Evolutionary conservation across 345 rosid species (phyloP), one percentile per base, ranked within the genome.

Genomic region (Boechera retrofracta): DNA sequence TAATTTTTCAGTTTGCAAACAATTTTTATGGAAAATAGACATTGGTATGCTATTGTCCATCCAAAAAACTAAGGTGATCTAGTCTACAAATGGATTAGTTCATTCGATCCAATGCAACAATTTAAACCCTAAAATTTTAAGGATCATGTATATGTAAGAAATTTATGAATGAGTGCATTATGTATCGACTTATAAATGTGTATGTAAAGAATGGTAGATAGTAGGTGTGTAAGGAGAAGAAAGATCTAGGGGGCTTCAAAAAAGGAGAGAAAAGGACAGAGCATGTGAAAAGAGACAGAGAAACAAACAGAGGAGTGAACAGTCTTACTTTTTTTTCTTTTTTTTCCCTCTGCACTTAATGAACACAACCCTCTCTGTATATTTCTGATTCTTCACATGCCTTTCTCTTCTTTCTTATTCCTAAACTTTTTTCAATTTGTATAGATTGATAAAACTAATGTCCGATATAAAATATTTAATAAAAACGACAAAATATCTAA

Each of bases 221-320:
- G 54, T 58, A 78, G 77, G 77, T 72, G 77, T 72, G 81, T 77
- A 77, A 77, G 77, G 21, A 72, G 67, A 77, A 77, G 67, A 77
- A 77, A 77, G 71, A 77, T 77, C 73, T 71, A 71, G 81, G 81
- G 76, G 73, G 72, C 53, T 72, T 71, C 61, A 64, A 39, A 72
- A 57, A 45, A 48, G 59, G 68, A 65, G 77, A 77, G 82, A 73
- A 67, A 67, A 73, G 74, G 78, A 79, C 82, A 79, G 75, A 60
- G 78, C 82, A 79, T 79, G 82, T 79, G 82, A 67, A n/a, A 73
- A 73, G 74, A 73, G 69, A 52, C 82, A 79, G 82, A 78, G 69
- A 72, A 64, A 72, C 58, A 73, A 67, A 72, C 81, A 78, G 77
- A 72, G 77, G 64, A 77, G 67, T 78, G 77, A 72, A 66, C 81